A percentile compares a stretch with the other conserved stretches of the same genome.
Evolutionary conservation across 2,329 filamentous ascomycete species (phyloP).

Genomic region (Ascochyta pisi): DNA sequence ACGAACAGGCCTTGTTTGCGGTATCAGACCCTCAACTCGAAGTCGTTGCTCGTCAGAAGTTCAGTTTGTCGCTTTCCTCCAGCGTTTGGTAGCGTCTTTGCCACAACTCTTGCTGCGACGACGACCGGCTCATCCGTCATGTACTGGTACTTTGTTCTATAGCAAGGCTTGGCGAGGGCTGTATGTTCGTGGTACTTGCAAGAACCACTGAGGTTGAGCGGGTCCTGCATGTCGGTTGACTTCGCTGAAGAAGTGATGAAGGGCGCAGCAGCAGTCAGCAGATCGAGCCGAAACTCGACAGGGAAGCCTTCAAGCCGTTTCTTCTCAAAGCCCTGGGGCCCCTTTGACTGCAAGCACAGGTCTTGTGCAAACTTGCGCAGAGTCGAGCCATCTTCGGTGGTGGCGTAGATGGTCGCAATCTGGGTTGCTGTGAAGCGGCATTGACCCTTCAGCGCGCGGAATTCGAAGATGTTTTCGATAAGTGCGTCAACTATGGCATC

Average conservation of each 20-base stretch:
- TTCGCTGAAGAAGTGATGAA: slow-evolving; percentile 9
- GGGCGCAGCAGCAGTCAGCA: slow-evolving; percentile 8
- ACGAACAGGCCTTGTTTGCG: not conserved
- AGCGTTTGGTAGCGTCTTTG: not conserved
- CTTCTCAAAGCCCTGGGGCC: slow-evolving; percentile 1
- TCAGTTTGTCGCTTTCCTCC: not conserved
- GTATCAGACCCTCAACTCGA: slow-evolving; percentile 2
- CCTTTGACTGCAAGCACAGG: slow-evolving; percentile 6
- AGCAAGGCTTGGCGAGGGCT: not conserved
- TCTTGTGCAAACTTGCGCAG: slow-evolving; percentile 4
- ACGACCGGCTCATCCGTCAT: not conserved
- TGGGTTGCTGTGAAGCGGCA: slow-evolving; percentile 8
- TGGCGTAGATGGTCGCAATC: not conserved
- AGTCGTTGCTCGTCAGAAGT: not conserved
- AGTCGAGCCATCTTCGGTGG: slow-evolving; percentile 5
- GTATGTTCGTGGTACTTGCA: slow-evolving; percentile 10
- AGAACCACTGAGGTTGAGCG: slow-evolving; percentile 1
- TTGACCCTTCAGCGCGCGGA: slow-evolving; percentile 3
- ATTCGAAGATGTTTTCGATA: slow-evolving; percentile 9
- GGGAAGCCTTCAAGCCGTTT: slow-evolving; percentile 2
- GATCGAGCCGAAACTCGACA: slow-evolving; percentile 1
- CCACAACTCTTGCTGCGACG: not conserved
- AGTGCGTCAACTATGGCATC: slow-evolving; percentile 12
- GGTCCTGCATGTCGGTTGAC: slow-evolving; percentile 5
- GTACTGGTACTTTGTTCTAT: slow-evolving; percentile 3